Percentiles rank a stretch among this genome's conserved stretches.
These are phyloP conservation scores for Epichloe typhina DNA, from an alignment of 2,329 filamentous ascomycete species.

Conservation along the genomic window DNA sequence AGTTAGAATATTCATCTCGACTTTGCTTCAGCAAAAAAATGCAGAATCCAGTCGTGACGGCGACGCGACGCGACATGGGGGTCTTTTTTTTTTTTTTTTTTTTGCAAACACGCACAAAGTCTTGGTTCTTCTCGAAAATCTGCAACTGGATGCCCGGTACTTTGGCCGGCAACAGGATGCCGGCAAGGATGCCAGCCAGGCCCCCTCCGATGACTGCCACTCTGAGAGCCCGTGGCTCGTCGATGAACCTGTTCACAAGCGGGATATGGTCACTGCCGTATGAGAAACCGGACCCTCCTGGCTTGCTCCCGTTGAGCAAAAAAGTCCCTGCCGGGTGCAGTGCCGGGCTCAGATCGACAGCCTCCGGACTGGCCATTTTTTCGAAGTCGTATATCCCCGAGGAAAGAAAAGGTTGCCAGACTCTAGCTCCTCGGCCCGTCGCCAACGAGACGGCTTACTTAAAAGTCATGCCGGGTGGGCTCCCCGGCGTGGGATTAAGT, in stretches of 20 bases:
- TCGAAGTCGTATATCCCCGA: not conserved
- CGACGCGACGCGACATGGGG: no score
- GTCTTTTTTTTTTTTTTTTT: no score
- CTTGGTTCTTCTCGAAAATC: conserved; percentile 55
- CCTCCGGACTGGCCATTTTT: not conserved
- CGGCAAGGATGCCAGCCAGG: conserved; percentile 34
- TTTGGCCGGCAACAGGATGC: conserved; percentile 52
- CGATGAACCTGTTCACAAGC: conserved; percentile 20
- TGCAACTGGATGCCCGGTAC: conserved; percentile 53
- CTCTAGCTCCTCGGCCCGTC: not conserved
- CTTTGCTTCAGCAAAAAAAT: no score
- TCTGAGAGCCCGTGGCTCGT: conserved; percentile 20
- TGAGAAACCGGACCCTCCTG: not conserved
- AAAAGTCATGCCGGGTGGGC: not conserved
- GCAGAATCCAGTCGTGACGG: not conserved
- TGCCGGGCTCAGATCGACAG: not conserved
- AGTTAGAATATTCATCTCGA: not conserved
- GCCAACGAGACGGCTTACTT: not conserved
- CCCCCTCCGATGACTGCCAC: conserved; percentile 26
- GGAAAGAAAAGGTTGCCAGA: not conserved
- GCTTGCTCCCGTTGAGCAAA: no score
- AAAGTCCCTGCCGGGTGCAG: no score
- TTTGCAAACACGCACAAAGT: conserved; percentile 37
- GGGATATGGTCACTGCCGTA: not conserved
- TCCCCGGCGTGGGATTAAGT: not conserved